Percentiles rank a stretch among this genome's conserved stretches.
Evolutionary conservation across 106 monocot genomes (phyloP).

Genomic region (Platanthera guangdongensis): DNA sequence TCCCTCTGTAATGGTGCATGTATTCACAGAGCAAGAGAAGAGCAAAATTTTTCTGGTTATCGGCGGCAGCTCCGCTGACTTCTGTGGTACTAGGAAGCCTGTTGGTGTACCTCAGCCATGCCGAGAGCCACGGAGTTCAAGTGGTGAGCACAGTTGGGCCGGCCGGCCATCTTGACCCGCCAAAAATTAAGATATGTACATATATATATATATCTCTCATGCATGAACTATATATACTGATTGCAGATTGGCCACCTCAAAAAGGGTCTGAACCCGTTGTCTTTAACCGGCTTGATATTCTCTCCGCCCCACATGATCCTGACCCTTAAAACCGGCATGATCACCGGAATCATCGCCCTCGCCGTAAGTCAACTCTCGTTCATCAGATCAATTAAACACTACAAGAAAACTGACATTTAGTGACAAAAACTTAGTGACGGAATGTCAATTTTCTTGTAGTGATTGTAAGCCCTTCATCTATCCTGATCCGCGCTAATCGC

Average conservation of each 20-base stretch:
- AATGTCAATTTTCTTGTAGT: too few relatives aligned
- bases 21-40: constrained; percentile 54
- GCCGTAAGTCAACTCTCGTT: constrained; percentile 33
- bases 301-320: constrained; percentile 38
- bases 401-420: too few relatives aligned
- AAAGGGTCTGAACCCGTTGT: constrained; percentile 68
- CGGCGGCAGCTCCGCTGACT: constrained; percentile 51
- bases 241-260: constrained; percentile 61
- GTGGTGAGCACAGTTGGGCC: constrained; percentile 20
- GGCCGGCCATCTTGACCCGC: constrained; percentile 13
- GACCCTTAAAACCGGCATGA: constrained; percentile 52
- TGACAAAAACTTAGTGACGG: too few relatives aligned
- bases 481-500: neutral
- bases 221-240: neutral
- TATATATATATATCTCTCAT: neutral
- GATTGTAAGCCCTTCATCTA: neutral
- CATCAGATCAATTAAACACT: neutral
- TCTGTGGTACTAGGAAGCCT: constrained; percentile 60
- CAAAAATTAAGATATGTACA: neutral
- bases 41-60: constrained; percentile 67
- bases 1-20: neutral
- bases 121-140: constrained; percentile 70
- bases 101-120: constrained; percentile 45
- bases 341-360: constrained; percentile 66
- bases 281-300: constrained; percentile 40